Base-by-base conservation (phyloP, 495 filamentous ascomycete genomes). In the Neurospora pannonica region DNA sequence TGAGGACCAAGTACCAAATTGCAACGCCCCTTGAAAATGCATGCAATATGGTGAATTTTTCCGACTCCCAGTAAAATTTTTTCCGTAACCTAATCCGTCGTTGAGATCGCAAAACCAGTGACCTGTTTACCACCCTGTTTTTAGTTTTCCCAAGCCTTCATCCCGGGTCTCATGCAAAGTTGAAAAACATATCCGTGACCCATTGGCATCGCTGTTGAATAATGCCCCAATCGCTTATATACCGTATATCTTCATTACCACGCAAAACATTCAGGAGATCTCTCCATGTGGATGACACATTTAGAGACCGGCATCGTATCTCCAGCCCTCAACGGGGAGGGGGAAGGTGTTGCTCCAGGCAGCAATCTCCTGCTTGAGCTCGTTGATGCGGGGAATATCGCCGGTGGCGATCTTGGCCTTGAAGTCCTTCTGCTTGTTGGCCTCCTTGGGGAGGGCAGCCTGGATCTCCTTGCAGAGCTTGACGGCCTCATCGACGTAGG, bases 361-460 rank as follows among this genome's bases (percentile, higher is more conserved):
- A 62, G 92, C 85, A 80, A 99, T 92, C 89, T 98, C 95, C 88
- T 93, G 91, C 87, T 89, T 92, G 80, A 98, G 87, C 75, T 88
- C 89, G 75, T 89, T 87, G 82, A 99, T 92, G 86, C 93, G 92
- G 70, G 88, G 80, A 60, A 97, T 88, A 77, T 91, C 89, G 70
- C 93, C 94, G 74, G 86, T 85, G 71, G 92, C 88, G 72, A 97
- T 92, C 88, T 93, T 94, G 79, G 91, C 90, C 87, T 94, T 95
- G 91, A 99, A 99, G 87, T 99, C 97, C 90, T 98, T 98, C 79
- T 94, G 92, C 90, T 95, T 97, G 89, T 99, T 99, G 75, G 93
- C 94, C 83, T 95, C 93, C 90, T 97, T 98, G 76, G 97, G 96
- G 10, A 99, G 88, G 74, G 86, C 85, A 70, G 81, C 86, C 87